A percentile compares a stretch with the other conserved stretches of the same genome.
phyloP scores from a whole-genome alignment of 2,329 filamentous ascomycete species.

The Fusarium solani-melongenae region DNA sequence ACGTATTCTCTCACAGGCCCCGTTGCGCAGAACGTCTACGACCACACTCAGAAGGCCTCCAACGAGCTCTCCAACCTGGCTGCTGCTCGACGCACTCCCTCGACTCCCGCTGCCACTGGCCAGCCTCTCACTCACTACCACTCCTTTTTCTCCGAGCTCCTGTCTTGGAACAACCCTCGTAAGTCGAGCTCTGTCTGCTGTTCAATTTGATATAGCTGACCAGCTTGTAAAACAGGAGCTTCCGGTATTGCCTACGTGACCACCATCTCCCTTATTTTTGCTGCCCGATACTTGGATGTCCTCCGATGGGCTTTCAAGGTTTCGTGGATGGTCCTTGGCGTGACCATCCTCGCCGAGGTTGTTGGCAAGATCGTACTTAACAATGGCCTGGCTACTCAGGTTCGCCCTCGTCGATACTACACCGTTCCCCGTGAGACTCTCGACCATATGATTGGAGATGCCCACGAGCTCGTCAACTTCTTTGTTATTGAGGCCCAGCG shows the following conservation, averaged over 20 bases:
- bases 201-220: constrained; percentile 24
- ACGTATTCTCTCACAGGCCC: constrained; percentile 56
- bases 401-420: constrained; percentile 76
- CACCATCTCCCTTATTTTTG: constrained; percentile 69
- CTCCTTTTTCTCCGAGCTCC: constrained; percentile 75
- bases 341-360: constrained; percentile 70
- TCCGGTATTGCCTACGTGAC: constrained; percentile 73
- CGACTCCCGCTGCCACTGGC: constrained; percentile 66
- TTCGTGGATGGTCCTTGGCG: constrained; percentile 70
- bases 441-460: constrained; percentile 69
- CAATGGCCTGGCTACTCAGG: constrained; percentile 71
- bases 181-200: constrained; percentile 47
- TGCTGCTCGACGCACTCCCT: constrained; percentile 65
- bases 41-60: constrained; percentile 65
- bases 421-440: constrained; percentile 72
- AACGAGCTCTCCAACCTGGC: constrained; percentile 69
- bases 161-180: constrained; percentile 78
- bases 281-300: constrained; percentile 73
- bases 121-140: constrained; percentile 76
- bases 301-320: constrained; percentile 74
- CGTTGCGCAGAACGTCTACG: constrained; percentile 68
- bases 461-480: constrained; percentile 77
- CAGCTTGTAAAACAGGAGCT: constrained; percentile 58
- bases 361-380: constrained; percentile 70
- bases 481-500: constrained; percentile 77